phyloP scores from a whole-genome alignment of 495 filamentous ascomycete species.

The Opeltia flavorubescens region DNA sequence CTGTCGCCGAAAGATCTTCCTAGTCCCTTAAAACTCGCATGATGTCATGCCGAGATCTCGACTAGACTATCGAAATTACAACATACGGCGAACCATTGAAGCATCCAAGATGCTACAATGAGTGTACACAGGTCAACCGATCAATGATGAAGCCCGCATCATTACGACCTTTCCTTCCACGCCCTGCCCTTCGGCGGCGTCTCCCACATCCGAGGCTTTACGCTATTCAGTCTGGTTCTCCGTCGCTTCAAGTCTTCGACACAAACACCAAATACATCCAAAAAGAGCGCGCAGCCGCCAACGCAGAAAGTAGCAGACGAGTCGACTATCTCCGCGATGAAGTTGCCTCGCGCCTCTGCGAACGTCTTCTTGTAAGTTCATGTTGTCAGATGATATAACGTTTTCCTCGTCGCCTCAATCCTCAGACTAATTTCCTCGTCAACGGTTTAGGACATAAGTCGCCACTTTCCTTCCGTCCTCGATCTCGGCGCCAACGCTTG shows the following conservation, averaged over 20 bases:
- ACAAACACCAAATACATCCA: constrained; percentile 73
- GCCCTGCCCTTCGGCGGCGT: constrained; percentile 10
- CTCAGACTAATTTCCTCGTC: not conserved
- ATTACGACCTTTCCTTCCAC: constrained; percentile 14
- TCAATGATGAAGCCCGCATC: constrained; percentile 12
- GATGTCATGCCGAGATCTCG: too few relatives aligned
- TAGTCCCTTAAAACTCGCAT: too few relatives aligned
- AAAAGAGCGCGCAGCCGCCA: constrained; percentile 65
- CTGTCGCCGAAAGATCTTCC: too few relatives aligned
- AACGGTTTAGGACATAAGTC: constrained; percentile 65
- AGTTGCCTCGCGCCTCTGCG: constrained; percentile 70
- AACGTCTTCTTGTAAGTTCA: constrained; percentile 63
- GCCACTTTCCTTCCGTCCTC: constrained; percentile 67
- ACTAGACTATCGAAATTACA: too few relatives aligned
- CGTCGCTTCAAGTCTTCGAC: constrained; percentile 84
- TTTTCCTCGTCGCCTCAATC: not conserved
- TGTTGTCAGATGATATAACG: too few relatives aligned
- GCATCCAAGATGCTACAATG: too few relatives aligned
- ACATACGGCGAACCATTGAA: too few relatives aligned
- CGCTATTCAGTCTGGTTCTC: constrained; percentile 62
- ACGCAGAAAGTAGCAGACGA: constrained; percentile 56
- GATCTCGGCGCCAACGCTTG: constrained; percentile 93
- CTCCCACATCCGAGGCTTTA: constrained; percentile 25
- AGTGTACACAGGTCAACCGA: too few relatives aligned
- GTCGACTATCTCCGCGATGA: constrained; percentile 90